A percentile compares a stretch with the other conserved stretches of the same genome.
Conservation (phyloP, 2,329 filamentous ascomycete species). For the Ambrosiella xylebori region DNA sequence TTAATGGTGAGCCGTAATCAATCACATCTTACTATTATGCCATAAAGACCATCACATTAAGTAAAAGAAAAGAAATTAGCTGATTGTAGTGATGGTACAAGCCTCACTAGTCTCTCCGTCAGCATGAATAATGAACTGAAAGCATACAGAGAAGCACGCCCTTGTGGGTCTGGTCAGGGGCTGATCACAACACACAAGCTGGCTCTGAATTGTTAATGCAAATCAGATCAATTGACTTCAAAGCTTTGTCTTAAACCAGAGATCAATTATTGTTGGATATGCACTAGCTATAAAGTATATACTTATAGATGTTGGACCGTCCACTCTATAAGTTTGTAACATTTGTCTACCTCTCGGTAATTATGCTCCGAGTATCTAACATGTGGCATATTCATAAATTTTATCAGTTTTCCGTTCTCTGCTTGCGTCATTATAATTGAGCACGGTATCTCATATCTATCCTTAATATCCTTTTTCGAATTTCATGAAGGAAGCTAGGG, state of each 20-base stretch:
- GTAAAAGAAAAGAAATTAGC: not conserved
- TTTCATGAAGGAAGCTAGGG: not conserved
- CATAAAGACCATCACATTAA: not conserved
- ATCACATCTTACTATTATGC: too few species aligned
- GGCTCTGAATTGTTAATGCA: not conserved
- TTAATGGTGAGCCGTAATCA: too few species aligned
- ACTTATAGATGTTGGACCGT: not conserved
- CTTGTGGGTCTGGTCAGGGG: not conserved
- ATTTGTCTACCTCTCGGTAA: not conserved
- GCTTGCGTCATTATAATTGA: not conserved
- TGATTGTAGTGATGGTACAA: not conserved
- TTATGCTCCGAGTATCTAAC: not conserved
- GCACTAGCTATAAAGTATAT: not conserved
- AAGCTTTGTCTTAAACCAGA: not conserved
- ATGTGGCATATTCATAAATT: not conserved
- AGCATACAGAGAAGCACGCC: not conserved
- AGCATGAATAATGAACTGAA: not conserved
- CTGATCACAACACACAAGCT: not conserved
- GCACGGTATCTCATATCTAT: not conserved
- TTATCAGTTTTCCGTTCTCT: not conserved
- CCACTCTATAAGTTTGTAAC: not conserved
- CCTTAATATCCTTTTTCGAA: not conserved
- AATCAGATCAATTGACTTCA: not conserved
- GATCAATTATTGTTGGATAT: not conserved
- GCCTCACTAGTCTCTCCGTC: not conserved